Percentiles rank a stretch among this genome's conserved stretches.
phyloP scores from a whole-genome alignment of 352 stramenopile species.

The Pythium chondricola region DNA sequence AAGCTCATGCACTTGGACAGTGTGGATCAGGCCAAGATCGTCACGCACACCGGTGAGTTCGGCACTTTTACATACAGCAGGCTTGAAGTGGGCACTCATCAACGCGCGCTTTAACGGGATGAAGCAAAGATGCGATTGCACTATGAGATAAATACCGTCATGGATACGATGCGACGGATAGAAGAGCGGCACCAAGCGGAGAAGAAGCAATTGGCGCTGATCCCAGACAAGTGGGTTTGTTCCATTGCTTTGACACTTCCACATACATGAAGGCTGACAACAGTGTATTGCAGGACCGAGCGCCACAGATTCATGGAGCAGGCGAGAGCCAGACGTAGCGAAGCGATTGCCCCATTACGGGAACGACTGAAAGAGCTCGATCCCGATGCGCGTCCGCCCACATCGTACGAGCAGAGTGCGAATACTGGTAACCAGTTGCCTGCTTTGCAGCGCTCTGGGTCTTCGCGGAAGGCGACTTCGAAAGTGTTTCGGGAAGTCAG shows the following conservation, averaged over 20 bases:
- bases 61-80: too few species aligned
- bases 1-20: conserved; percentile 47
- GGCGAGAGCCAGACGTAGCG: conserved; percentile 28
- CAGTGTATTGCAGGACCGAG: conserved; percentile 25
- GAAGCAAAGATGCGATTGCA: conserved; percentile 27
- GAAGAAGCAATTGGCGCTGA: conserved; percentile 37
- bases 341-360: conserved; percentile 17
- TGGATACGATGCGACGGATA: conserved; percentile 28
- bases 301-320: conserved; percentile 38
- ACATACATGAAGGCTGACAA: neutral
- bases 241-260: neutral
- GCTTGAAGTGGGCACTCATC: too few species aligned
- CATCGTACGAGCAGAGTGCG: conserved; percentile 3
- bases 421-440: conserved; percentile 7
- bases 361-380: conserved; percentile 25
- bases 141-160: conserved; percentile 27
- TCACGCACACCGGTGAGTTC: conserved; percentile 28
- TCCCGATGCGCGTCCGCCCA: conserved; percentile 4
- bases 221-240: conserved; percentile 46
- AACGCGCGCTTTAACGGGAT: neutral
- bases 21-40: conserved; percentile 25
- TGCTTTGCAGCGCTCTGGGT: neutral
- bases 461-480: conserved; percentile 1
- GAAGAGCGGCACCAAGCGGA: conserved; percentile 31
- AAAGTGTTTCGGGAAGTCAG: conserved; percentile 35